A percentile compares a stretch with the other conserved stretches of the same genome.
These are phyloP conservation scores for Rhizophagus sp. DNA, from an alignment of 192 early-diverging fungal species.

Conservation along the genomic window DNA sequence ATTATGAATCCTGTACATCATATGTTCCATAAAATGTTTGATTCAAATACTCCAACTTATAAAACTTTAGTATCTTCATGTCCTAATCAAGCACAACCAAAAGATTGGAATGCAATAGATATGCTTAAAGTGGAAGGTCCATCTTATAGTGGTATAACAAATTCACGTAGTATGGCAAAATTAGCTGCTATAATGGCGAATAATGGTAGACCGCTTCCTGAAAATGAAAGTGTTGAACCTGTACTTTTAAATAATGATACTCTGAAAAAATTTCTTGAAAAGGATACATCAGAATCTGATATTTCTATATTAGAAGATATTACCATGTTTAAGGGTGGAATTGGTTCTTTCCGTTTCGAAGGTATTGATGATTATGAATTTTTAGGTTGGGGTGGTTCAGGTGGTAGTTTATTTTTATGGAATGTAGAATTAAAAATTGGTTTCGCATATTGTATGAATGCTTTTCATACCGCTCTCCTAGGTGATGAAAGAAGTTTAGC, in stretches of 20 bases:
- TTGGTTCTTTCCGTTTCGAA: conserved; percentile 23
- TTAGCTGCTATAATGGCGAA: conserved; percentile 66
- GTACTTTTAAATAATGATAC: conserved; percentile 31
- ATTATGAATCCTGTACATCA: conserved; percentile 31
- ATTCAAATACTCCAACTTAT: conserved; percentile 33
- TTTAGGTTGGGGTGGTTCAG: conserved; percentile 65
- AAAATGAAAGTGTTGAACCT: background rate
- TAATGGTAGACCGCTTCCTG: conserved; percentile 40
- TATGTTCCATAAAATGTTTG: conserved; percentile 33
- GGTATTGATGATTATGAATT: conserved; percentile 39
- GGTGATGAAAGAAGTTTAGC: conserved; percentile 58
- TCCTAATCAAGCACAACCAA: conserved; percentile 34
- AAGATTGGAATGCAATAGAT: conserved; percentile 40
- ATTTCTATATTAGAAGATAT: conserved; percentile 29
- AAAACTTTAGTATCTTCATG: conserved; percentile 33
- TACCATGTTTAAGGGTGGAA: conserved; percentile 45
- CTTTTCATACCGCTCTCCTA: conserved; percentile 45
- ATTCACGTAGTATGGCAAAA: conserved; percentile 56
- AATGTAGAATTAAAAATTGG: conserved; percentile 56
- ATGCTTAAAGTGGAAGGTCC: conserved; percentile 41
- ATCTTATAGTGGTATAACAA: conserved; percentile 57
- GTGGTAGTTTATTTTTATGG: conserved; percentile 60
- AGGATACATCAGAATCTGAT: conserved; percentile 32
- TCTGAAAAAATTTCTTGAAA: conserved; percentile 30
- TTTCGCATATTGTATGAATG: conserved; percentile 62